Base-by-base conservation (phyloP, 306 rosid genomes). In the Albizia julibrissin region DNA sequence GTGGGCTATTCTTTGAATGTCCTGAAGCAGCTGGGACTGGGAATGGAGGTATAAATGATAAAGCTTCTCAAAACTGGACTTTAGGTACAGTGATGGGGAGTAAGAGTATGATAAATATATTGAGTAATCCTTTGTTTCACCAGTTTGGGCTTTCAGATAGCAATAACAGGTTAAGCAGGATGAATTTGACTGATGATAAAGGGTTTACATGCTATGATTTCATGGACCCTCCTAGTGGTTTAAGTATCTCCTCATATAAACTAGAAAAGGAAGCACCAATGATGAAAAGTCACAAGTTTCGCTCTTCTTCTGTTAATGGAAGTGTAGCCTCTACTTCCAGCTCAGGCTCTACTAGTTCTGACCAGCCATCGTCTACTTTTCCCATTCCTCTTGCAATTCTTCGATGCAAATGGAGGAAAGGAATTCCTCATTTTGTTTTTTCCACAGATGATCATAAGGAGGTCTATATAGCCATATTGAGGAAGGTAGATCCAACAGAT, bases 1-100 rank as follows among this genome's bases (percentile, higher is more conserved):
- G 85, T 26, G 82, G 77, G 50, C 87, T 87, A 42, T 58, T 82
- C 43, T 76, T 76, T 61, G 58, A 76, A 76, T 76, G 42, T 76
- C 71, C 80, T 24, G 24, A 59, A 34, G 58, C 58, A 59, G 71
- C 58, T 42, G 40, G 70, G 71, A 59, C 71, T 26, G 42, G 13
- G 26, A 61, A 43, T 59, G 56, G 76, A 10, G 72, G 31, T 40
- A 6, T 24, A 15, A 26, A 37, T 76, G 71, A 44, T 42, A 42
- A 76, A 59, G 58, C 56, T 14, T 69, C 80, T 24, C 71, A 64
- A 44, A 77, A 49, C 26, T 90, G 93, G 99, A 74, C 75, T 80
- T 78, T 87, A 50, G 96, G 98, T 67, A 72, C 96, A 6, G 87
- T 95, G 43, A 93, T 95, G 99, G 93, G 88, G 81, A 95, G 96